Percentiles rank a stretch among this genome's conserved stretches.
These are phyloP conservation scores for Cinchona pubescens DNA, from an alignment of 257 asterid species.

Conservation along the genomic window DNA sequence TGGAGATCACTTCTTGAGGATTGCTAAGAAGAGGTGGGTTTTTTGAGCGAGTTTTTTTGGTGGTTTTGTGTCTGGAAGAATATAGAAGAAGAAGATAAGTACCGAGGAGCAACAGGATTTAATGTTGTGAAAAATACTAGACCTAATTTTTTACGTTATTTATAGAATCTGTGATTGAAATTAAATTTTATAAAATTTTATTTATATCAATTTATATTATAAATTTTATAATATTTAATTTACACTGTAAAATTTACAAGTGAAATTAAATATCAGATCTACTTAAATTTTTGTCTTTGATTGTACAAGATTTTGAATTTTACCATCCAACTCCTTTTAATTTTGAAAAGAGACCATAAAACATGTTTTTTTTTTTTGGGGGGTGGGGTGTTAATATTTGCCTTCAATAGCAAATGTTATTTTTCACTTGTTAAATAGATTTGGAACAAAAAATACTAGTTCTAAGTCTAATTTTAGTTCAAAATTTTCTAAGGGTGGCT, in stretches of 20 bases:
- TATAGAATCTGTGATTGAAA: no score
- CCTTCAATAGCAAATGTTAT: not conserved
- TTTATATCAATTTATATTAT: no score
- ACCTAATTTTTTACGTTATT: no score
- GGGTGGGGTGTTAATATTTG: no score
- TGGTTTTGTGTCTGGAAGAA: not conserved
- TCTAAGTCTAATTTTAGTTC: not conserved
- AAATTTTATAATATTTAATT: no score
- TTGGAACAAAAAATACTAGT: not conserved
- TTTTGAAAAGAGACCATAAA: not conserved
- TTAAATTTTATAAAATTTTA: no score
- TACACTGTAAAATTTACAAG: no score
- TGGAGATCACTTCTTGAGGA: not conserved
- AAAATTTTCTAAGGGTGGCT: not conserved
- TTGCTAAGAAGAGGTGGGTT: not conserved
- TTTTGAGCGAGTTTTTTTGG: not conserved
- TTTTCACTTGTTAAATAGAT: not conserved
- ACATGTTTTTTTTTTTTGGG: not conserved
- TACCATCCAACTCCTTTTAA: not conserved
- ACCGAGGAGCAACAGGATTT: no score
- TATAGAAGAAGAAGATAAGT: slow-evolving; percentile 5
- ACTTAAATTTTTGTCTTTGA: not conserved
- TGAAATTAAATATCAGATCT: no score
- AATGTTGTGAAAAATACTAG: no score
- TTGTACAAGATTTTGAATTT: not conserved